Base-by-base conservation (phyloP, 2,329 filamentous ascomycete genomes). In the Epicoccum nigrum region DNA sequence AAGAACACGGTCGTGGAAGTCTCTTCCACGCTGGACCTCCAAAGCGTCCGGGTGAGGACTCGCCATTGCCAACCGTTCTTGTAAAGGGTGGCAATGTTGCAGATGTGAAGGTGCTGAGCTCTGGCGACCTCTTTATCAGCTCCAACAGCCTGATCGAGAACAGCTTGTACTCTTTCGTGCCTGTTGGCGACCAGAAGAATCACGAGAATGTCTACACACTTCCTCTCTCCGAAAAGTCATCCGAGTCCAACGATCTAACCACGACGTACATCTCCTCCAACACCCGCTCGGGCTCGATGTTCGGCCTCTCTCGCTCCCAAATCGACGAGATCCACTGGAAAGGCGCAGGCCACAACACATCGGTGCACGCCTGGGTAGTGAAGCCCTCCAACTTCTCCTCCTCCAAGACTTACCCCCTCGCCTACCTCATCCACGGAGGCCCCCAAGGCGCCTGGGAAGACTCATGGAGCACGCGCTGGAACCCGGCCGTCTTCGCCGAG, bases 401-500 rank as follows among this genome's bases (percentile, higher is more conserved):
- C 7, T 78, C 73, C 15, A 87, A 90, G 72, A 91, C 84, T 58
- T 95, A 93, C 64, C 91, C 91, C 0, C 78, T 96, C 4, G 84
- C 88, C 2, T 87, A 92, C 67, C 76, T 92, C 33, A 89, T 95
- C 56, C 91, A 96, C 65, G 91, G 91, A 46, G 91, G 91, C 0
- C 90, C 90, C 0, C 89, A 94, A 70, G 84, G 86, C 17, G 84
- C 89, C 0, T 93, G 89, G 87, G 76, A 73, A 25, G 87, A 94
- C 64, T 78, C 81, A 21, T 95, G 90, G 89, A 88, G 83, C 69
- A 91, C 87, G 2, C 81, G 91, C 15, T 96, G 91, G 91, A 95
- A 95, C 68, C 87, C 89, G 1, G 89, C 89, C 53, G 82, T 93
- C 8, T 95, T 91, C 67, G 90, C 91, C 3, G 90, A 95, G 70